Evolutionary conservation across 1,139 yeast genomes (phyloP).

Genomic region (Taphrina wiesneri): DNA sequence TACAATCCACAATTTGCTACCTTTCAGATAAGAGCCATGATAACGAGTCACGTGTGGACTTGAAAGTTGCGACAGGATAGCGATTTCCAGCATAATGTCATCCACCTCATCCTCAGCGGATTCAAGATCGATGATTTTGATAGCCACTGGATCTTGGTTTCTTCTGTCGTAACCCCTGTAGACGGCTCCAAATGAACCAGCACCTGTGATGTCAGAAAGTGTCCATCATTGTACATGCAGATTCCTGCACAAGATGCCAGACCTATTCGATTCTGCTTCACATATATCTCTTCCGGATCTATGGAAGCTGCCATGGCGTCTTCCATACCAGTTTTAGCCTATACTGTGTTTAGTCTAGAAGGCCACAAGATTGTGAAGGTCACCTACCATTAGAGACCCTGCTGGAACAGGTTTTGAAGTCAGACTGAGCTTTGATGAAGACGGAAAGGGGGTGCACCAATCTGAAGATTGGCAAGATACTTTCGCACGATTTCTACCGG

Average conservation of each 20-base stretch:
- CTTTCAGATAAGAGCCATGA: slow-evolving; percentile 62
- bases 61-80: slow-evolving; percentile 63
- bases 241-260: background rate
- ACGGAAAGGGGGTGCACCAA: too few relatives aligned
- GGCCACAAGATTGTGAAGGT: background rate
- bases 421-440: too few relatives aligned
- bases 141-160: slow-evolving; percentile 58
- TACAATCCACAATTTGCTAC: slow-evolving; percentile 74
- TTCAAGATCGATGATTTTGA: slow-evolving; percentile 76
- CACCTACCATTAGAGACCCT: background rate
- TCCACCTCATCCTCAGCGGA: slow-evolving; percentile 71
- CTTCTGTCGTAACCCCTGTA: slow-evolving; percentile 55
- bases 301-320: slow-evolving; percentile 44
- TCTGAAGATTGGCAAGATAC: too few relatives aligned
- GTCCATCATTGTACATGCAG: background rate
- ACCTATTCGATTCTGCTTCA: slow-evolving; percentile 33
- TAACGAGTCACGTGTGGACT: slow-evolving; percentile 55
- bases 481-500: too few relatives aligned
- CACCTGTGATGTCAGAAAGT: slow-evolving; percentile 53
- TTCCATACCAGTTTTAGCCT: background rate
- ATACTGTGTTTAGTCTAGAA: background rate
- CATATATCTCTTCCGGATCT: slow-evolving; percentile 72
- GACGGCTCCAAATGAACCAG: slow-evolving; percentile 87
- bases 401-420: too few relatives aligned
- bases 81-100: slow-evolving; percentile 70